A percentile compares a stretch with the other conserved stretches of the same genome.
These are phyloP conservation scores for Teunomyces tritomae DNA, from an alignment of 805 yeast species.

Conservation along the genomic window DNA sequence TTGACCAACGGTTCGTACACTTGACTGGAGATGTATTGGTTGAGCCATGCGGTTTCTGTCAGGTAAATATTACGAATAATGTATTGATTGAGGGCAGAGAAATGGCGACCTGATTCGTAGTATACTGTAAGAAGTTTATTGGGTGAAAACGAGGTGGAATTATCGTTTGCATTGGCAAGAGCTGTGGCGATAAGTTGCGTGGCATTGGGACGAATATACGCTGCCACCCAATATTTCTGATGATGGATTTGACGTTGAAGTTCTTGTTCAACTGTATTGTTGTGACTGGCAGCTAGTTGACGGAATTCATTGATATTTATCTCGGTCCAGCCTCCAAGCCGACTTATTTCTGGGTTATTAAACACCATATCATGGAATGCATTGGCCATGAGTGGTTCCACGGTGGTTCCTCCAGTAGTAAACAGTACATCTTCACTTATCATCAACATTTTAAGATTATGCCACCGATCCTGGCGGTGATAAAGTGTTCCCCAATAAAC, in stretches of 20 bases:
- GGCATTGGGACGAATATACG: conserved; percentile 24
- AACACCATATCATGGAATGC: conserved; percentile 17
- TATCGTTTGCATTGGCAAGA: not conserved
- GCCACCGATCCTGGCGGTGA: conserved; percentile 25
- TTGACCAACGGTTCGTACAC: conserved; percentile 18
- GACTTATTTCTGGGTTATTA: conserved; percentile 7
- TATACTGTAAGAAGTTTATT: conserved; percentile 16
- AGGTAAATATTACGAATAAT: conserved; percentile 27
- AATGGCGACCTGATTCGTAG: conserved; percentile 30
- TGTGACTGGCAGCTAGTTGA: conserved; percentile 14
- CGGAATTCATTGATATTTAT: conserved; percentile 13
- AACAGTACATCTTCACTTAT: conserved; percentile 31
- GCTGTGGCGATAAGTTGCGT: conserved; percentile 20
- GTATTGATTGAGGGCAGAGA: conserved; percentile 29
- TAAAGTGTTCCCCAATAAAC: conserved; percentile 43
- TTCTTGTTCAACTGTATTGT: conserved; percentile 18
- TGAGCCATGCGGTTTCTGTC: conserved; percentile 20
- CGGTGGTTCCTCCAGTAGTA: conserved; percentile 10
- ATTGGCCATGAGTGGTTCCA: conserved; percentile 17
- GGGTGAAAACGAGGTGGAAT: conserved; percentile 12
- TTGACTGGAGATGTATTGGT: conserved; percentile 15
- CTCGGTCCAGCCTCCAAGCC: conserved; percentile 19
- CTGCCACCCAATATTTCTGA: conserved; percentile 30
- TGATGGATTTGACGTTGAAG: conserved; percentile 21
- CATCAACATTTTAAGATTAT: conserved; percentile 35